Percentiles rank a stretch among this genome's conserved stretches.
These are phyloP conservation scores for Colletotrichum sp. DNA, from an alignment of 2,329 filamentous ascomycete genomes.

Conservation along the genomic window DNA sequence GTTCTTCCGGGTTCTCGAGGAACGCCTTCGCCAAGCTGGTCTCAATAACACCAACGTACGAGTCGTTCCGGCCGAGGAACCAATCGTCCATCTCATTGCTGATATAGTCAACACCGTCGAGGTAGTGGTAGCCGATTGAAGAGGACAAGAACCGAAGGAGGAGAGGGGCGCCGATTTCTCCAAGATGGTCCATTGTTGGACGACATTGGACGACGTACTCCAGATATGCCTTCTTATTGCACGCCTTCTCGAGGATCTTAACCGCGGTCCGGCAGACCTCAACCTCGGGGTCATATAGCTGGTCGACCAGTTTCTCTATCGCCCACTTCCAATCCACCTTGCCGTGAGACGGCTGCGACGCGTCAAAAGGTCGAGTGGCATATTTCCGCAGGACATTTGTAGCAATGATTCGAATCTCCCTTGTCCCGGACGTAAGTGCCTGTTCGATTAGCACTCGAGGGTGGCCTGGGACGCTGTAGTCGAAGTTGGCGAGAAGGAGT, in stretches of 20 bases:
- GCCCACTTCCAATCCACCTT: conserved; percentile 85
- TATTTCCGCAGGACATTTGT: conserved; percentile 90
- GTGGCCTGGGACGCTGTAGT: conserved; percentile 88
- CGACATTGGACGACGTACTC: conserved; percentile 98
- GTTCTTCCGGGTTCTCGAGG: conserved; percentile 65
- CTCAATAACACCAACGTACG: conserved; percentile 93
- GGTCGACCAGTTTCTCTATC: conserved; percentile 94
- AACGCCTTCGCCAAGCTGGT: conserved; percentile 92
- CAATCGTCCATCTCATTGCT: conserved; percentile 99
- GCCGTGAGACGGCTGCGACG: conserved; percentile 33
- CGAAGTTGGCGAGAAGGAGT: conserved; percentile 86
- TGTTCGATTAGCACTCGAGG: conserved; percentile 92
- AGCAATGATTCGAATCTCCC: conserved; percentile 88
- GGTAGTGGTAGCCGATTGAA: conserved; percentile 95
- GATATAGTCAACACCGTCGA: conserved; percentile 97
- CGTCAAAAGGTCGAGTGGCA: conserved; percentile 61
- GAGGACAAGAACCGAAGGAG: conserved; percentile 93
- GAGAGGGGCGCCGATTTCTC: conserved; percentile 93
- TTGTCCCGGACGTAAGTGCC: conserved; percentile 88
- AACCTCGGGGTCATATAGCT: conserved; percentile 95
- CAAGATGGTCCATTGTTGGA: conserved; percentile 91
- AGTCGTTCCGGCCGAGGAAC: conserved; percentile 95
- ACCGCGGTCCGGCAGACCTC: conserved; percentile 96
- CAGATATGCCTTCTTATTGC: conserved; percentile 87
- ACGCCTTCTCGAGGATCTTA: conserved; percentile 96